phyloP scores from a whole-genome alignment of 2,329 filamentous ascomycete genomes.

The Gyromitra esculenta region DNA sequence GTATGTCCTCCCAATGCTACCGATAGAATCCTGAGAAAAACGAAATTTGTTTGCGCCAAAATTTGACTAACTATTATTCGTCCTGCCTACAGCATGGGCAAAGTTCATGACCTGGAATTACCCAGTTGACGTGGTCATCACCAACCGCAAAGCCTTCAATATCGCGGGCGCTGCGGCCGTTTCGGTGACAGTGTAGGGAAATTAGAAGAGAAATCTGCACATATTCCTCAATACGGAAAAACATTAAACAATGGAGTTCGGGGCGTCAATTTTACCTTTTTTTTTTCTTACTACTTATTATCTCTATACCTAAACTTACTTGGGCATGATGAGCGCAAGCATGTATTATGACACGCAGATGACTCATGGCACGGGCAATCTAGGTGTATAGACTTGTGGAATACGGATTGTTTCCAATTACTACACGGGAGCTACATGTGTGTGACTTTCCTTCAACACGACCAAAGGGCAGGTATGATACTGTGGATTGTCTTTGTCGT shows the following conservation, averaged over 20 bases:
- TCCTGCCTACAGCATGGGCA: slow-evolving; percentile 53
- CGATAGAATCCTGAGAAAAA: not conserved
- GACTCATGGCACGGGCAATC: slow-evolving; percentile 8
- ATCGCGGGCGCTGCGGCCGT: slow-evolving; percentile 68
- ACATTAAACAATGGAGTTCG: slow-evolving; percentile 32
- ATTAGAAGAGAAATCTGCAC: not conserved
- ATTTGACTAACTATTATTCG: not conserved
- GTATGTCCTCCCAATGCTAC: slow-evolving; percentile 67
- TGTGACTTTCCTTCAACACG: too few species aligned
- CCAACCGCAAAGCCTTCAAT: slow-evolving; percentile 71
- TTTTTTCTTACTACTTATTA: slow-evolving; percentile 3
- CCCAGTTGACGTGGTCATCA: slow-evolving; percentile 55
- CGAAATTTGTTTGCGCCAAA: not conserved
- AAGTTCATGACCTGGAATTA: slow-evolving; percentile 58
- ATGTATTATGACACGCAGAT: not conserved
- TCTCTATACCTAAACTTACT: not conserved
- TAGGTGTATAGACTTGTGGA: not conserved
- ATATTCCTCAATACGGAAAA: slow-evolving; percentile 12
- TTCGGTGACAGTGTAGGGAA: slow-evolving; percentile 35
- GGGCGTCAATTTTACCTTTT: slow-evolving; percentile 21
- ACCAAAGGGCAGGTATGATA: too few species aligned
- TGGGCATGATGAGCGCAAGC: not conserved
- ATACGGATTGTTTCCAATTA: not conserved
- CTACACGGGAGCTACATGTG: not conserved
- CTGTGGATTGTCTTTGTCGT: not conserved